Evolutionary conservation across 805 yeast species (phyloP), one percentile per base, ranked within the genome.

Genomic region (Saturnispora halmiae): DNA sequence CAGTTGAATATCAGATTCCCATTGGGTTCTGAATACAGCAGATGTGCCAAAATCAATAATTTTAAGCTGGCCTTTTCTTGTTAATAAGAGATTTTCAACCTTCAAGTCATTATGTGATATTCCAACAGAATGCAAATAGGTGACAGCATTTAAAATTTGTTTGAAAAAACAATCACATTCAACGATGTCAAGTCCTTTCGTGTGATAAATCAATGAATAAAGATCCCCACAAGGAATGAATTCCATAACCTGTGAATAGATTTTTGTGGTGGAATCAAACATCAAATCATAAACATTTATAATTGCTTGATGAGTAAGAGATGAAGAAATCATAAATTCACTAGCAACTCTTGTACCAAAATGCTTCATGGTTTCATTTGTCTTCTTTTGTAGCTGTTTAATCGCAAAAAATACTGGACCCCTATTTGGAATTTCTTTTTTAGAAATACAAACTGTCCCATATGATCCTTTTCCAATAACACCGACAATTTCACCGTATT

Each of bases 81-180:
- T 78, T 34, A 88, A 64, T 29, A 88, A 58, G 21, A 88, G 66
- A 58, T 88, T 88, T 54, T 88, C 96, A 10, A 94, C 87, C 60
- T 88, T 88, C 46, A 88, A 66, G 55, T 88, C 96, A 54, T 95
- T 82, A 59, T 88, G 96, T 1, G 96, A 90, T 24, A 88, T 90
- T 26, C 96, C 96, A 60, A 81, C 87, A 8, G 77, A 72, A 60
- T 88, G 96, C 79, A 90, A 79, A 59, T 82, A 86, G 22, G 77
- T 72, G 24, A 88, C 72, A 1, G 95, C 96, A 48, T 79, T 75
- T 47, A 88, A 64, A 27, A 86, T 72, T 58, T 88, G 96, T 55
- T 87, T 87, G 66, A 86, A 74, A 54, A 82, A 83, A 60, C 96
- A 88, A 60, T 88, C 96, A 26, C 90, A 77, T 57, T 88, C 96